phyloP scores from a whole-genome alignment of 2,329 filamentous ascomycete species.

The Emydomyces testavorans region DNA sequence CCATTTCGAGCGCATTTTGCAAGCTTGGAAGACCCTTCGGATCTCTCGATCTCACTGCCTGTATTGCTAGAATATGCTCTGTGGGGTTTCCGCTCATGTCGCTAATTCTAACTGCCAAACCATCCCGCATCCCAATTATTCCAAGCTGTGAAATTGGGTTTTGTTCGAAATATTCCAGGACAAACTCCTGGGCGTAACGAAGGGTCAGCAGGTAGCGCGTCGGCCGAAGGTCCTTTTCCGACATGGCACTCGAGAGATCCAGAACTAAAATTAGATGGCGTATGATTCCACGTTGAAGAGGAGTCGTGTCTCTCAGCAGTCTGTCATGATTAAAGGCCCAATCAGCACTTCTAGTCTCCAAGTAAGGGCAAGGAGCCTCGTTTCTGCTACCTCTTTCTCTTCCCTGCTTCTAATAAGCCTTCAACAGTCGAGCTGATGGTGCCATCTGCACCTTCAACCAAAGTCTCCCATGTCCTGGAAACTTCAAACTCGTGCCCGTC shows the following conservation, averaged over 20 bases:
- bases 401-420: conserved; percentile 66
- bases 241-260: conserved; percentile 88
- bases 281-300: conserved; percentile 91
- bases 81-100: conserved; percentile 86
- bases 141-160: conserved; percentile 95
- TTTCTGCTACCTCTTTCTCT: conserved; percentile 53
- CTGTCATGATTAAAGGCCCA: conserved; percentile 35
- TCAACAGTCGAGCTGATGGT: conserved; percentile 61
- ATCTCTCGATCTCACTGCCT: conserved; percentile 53
- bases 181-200: conserved; percentile 74
- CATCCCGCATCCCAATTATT: conserved; percentile 86
- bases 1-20: conserved; percentile 95
- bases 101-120: conserved; percentile 71
- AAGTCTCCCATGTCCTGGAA: conserved; percentile 50
- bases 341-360: neutral
- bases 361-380: neutral
- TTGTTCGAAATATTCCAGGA: conserved; percentile 93
- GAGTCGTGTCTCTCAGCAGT: conserved; percentile 83
- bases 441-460: conserved; percentile 69
- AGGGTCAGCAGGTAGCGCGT: conserved; percentile 74
- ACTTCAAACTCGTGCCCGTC: conserved; percentile 38
- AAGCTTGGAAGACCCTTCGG: conserved; percentile 66
- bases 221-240: conserved; percentile 85
- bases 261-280: conserved; percentile 85
- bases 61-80: conserved; percentile 70